Base-by-base conservation (phyloP, 495 filamentous ascomycete genomes). In the Lentithecium fluviatile region DNA sequence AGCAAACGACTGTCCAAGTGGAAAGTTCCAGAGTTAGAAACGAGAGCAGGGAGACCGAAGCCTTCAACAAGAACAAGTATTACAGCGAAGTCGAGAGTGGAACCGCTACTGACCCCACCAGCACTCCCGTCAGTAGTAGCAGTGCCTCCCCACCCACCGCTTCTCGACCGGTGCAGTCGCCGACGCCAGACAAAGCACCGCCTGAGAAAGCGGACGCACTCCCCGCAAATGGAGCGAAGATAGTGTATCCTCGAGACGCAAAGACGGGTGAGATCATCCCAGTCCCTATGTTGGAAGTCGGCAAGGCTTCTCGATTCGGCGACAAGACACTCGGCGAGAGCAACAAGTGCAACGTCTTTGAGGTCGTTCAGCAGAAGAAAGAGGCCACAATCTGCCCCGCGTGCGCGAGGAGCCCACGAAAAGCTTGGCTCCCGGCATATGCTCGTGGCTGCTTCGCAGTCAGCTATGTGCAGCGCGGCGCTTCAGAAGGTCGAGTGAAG, bases 341-440 rank as follows among this genome's bases (percentile, higher is more conserved):
- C 19, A 51, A 21, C 6, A 65, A 62, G 20, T 65, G 65, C 37
- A 32, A 45, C 12, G 57, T 68, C 12, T 68, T 68, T 36, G 60
- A 68, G 48, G 65, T 64, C 15, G 65, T 68, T 11, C 32, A 58
- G 23, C 56, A 68, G 34, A 51, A 4, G 4, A 42, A 61, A 34
- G 65, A 64, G 43, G 13, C 52, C 0, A 60, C 58, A 1, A 56
- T 67, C 13, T 67, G 64, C 56, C 64, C 64, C n/a, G 60, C 60
- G 2, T 67, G 64, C 29, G 54, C 59, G 24, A 54, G 64, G 38
- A 67, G 64, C 45, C 40, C 59, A 6, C 46, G 38, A 26, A 45
- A 59, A 43, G 59, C 58, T 17, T 52, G 34, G 26, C 32, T 67
- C 23, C 64, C 59, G 45, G 59, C 64, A n/a, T 45, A 63, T 37